Base-by-base conservation (phyloP, 2,329 filamentous ascomycete genomes). In the Fusarium aywerte region DNA sequence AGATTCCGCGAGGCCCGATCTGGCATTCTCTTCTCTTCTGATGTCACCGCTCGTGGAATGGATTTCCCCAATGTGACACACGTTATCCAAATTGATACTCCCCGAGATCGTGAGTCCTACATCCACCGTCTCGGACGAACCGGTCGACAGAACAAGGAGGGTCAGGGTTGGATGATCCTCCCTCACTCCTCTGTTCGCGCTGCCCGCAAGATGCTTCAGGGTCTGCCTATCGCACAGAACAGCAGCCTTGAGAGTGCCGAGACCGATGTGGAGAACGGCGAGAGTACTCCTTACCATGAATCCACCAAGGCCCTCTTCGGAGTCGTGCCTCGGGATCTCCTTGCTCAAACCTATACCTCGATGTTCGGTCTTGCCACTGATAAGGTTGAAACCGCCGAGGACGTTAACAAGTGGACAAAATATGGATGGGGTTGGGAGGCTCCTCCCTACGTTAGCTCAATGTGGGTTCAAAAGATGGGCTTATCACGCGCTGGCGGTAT, bases 31-130 rank as follows among this genome's bases (percentile, higher is more conserved):
- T 85, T 93, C 75, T 92, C 92, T 3, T 92, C 91, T 4, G 92
- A 95, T 76, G 91, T 95, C 31, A 92, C 91, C 7, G 91, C 92
- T 13, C 85, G 92, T 77, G 92, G 92, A 69, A 93, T 95, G 89
- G 92, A 95, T 76, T 93, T 93, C 79, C 91, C 91, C 27, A 83
- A 88, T 52, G 91, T 94, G 21, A 91, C 89, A n/a, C 90, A 93
- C 73, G 91, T 93, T 63, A 89, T 94, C 59, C 91, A 94, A 73
- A 74, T 92, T 16, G 89, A 91, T 65, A 73, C 85, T 6, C 89
- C 91, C 3, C 80, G 82, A 6, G 85, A 87, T 63, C 84, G 88
- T 27, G 90, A 92, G 74, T 87, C 89, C 35, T 93, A 93, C 74
- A 90, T 94, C 60, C 91, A 93, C 77, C 88, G 91, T 59, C 81